These are phyloP conservation scores for Mycena galopus DNA, from an alignment of 768 basidiomycete genomes.

Conservation along the genomic window DNA sequence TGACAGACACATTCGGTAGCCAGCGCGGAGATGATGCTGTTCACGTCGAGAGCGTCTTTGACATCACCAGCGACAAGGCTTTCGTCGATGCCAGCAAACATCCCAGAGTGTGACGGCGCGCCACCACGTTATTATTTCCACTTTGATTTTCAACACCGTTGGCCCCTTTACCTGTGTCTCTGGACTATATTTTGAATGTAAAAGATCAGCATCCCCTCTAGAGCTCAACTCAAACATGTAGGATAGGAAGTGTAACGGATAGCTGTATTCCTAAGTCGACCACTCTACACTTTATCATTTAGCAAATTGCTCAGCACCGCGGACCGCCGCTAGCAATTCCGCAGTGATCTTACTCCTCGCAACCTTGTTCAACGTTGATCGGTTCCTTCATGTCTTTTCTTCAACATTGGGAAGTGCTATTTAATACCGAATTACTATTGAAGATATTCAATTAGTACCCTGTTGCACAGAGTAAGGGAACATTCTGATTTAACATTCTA, in stretches of 20 bases:
- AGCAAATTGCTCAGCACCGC: background rate
- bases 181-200: background rate
- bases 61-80: slow-evolving; percentile 21
- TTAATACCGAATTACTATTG: no score
- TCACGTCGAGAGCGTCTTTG: slow-evolving; percentile 7
- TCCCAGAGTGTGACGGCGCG: slow-evolving; percentile 13
- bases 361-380: no score
- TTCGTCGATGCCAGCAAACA: slow-evolving; percentile 15
- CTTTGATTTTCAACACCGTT: slow-evolving; percentile 15
- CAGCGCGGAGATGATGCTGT: slow-evolving; percentile 16
- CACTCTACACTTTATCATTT: slow-evolving; percentile 4
- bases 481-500: no score
- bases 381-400: no score
- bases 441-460: no score
- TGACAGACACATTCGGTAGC: slow-evolving; percentile 21
- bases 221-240: slow-evolving; percentile 6
- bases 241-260: slow-evolving; percentile 18
- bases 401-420: no score
- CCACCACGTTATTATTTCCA: slow-evolving; percentile 19
- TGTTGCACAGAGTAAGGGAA: no score
- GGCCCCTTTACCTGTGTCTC: background rate
- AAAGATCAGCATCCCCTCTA: background rate
- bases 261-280: slow-evolving; percentile 7
- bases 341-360: no score
- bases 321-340: no score